phyloP scores from a whole-genome alignment of 2,329 filamentous ascomycete species.

The Fonsecaea pedrosoi region DNA sequence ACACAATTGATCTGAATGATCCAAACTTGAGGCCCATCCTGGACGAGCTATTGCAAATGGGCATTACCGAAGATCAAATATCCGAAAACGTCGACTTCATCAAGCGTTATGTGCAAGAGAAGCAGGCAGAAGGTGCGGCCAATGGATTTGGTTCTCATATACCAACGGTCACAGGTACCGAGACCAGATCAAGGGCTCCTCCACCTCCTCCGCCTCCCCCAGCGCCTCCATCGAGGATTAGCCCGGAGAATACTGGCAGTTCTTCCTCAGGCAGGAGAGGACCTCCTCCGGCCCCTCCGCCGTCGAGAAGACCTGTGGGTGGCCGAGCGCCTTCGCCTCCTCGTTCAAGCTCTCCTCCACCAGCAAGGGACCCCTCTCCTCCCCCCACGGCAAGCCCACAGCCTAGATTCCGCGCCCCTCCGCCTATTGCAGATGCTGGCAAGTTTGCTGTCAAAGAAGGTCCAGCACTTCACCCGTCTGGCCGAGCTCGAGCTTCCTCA shows the following conservation, averaged over 20 bases:
- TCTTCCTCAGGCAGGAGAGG: conserved; percentile 56
- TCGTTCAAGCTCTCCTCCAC: conserved; percentile 59
- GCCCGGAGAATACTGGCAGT: conserved; percentile 67
- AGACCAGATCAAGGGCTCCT: conserved; percentile 48
- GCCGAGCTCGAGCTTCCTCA: conserved; percentile 59
- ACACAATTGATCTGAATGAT: conserved; percentile 64
- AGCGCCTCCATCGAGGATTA: conserved; percentile 59
- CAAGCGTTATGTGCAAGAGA: conserved; percentile 70
- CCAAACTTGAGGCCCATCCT: conserved; percentile 67
- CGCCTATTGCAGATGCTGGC: conserved; percentile 86
- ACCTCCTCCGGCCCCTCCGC: conserved; percentile 67
- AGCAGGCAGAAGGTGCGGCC: conserved; percentile 59
- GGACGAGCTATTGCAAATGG: conserved; percentile 67
- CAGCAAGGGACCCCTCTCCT: conserved; percentile 75
- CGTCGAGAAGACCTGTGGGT: conserved; percentile 55
- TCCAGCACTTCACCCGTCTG: conserved; percentile 53
- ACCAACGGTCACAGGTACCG: conserved; percentile 44
- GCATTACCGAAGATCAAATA: conserved; percentile 72
- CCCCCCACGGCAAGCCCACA: conserved; percentile 69
- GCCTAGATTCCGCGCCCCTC: conserved; percentile 80
- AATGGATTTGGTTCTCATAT: conserved; percentile 49
- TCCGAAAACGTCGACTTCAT: conserved; percentile 72
- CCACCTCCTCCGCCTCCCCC: conserved; percentile 68
- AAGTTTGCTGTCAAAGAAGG: conserved; percentile 72
- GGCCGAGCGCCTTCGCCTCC: conserved; percentile 51